A percentile compares a stretch with the other conserved stretches of the same genome.
phyloP scores from a whole-genome alignment of 257 asterid species.

The Jacaranda mimosifolia region DNA sequence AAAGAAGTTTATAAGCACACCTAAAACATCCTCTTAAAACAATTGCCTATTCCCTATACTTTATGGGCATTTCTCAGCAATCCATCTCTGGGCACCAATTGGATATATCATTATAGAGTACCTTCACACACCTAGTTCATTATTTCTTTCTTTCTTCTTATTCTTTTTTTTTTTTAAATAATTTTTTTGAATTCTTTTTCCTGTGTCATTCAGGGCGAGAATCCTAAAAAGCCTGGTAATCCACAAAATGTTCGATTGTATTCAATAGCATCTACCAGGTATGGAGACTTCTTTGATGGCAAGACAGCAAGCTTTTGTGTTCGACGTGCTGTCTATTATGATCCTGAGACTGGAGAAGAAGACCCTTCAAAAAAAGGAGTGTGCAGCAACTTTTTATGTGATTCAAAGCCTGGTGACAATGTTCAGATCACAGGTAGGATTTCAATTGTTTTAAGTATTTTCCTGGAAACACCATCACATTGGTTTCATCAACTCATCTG shows the following conservation, averaged over 20 bases:
- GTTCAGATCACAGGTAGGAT: slow-evolving; percentile 76
- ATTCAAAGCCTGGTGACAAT: slow-evolving; percentile 91
- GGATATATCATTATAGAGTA: neutral
- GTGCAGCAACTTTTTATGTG: slow-evolving; percentile 91
- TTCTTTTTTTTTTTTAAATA: neutral
- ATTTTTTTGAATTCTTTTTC: neutral
- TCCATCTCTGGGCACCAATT: neutral
- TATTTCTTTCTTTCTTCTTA: neutral
- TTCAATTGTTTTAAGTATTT: neutral
- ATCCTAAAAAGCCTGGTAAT: slow-evolving; percentile 91
- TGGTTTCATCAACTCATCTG: too few species aligned
- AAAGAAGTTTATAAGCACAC: too few species aligned
- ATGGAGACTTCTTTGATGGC: slow-evolving; percentile 89
- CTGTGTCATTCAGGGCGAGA: slow-evolving; percentile 72
- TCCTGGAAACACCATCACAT: too few species aligned
- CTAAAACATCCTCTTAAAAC: too few species aligned
- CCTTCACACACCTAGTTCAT: neutral
- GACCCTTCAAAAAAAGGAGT: slow-evolving; percentile 88
- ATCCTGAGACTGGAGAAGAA: slow-evolving; percentile 91
- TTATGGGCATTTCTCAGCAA: too few species aligned
- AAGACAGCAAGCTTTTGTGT: slow-evolving; percentile 93
- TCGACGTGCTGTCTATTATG: slow-evolving; percentile 90
- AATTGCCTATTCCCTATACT: neutral
- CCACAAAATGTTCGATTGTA: slow-evolving; percentile 88
- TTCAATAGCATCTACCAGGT: slow-evolving; percentile 93